Evolutionary conservation across 2,329 filamentous ascomycete genomes (phyloP), one percentile per base, ranked within the genome.

Genomic region (Blastomyces parvus): DNA sequence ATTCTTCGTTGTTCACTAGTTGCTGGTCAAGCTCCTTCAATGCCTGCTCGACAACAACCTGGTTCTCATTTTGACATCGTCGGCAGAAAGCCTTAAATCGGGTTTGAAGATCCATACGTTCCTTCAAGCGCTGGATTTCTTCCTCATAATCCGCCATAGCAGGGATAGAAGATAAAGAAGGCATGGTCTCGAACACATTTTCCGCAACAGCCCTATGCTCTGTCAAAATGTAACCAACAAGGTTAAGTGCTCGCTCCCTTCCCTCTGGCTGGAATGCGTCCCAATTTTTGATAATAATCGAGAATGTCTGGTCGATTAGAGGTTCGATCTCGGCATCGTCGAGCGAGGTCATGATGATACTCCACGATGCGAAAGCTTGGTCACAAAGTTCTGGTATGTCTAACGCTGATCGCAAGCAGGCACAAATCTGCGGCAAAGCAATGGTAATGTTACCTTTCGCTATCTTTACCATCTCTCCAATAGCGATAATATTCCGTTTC

Each of bases 371-470:
- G 70, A 97, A 92, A 1, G 91, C 90, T 38, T 86, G 81, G 65
- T 90, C 83, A 65, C 90, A 86, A n/a, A 99, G 81, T 57, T 88
- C 83, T 55, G 86, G 82, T 60, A 89, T 84, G 19, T 88, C 83
- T 64, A 97, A 83, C 0, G 91, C 91, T 27, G 91, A 91, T 66
- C 96, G 86, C 14, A 99, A 80, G 72, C 90, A 97, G n/a, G 93
- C 91, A 67, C 91, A 91, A 63, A 97, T 93, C 86, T 93, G 93
- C 27, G 94, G 93, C 50, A 96, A 81, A 59, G 90, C 94, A 69
- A 88, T 86, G 65, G 86, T 87, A 40, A 92, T 85, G 70, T 89
- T 86, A 2, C 82, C 81, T 69, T 86, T 88, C 55, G 90, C 89
- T 59, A 95, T 80, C 62, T 81, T 85, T 59, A 97, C 88, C 84